Evolutionary conservation across 306 rosid genomes (phyloP).

Genomic region (Inga oerstediana): DNA sequence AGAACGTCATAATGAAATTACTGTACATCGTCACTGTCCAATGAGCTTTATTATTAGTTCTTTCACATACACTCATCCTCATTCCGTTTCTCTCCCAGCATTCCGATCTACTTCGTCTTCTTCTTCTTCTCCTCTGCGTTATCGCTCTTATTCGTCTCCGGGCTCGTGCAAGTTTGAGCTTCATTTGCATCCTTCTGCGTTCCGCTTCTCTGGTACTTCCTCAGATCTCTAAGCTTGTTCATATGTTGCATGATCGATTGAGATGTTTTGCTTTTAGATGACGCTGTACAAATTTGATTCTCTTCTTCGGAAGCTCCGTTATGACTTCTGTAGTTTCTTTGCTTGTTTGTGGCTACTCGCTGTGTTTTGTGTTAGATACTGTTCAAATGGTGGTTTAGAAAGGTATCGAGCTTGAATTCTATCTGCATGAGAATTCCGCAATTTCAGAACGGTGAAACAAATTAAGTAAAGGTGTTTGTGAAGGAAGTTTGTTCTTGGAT

Average conservation of each 20-base stretch:
- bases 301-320: slow-evolving; percentile 6
- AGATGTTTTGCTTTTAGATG: not conserved
- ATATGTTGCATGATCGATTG: not conserved
- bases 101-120: not conserved
- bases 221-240: slow-evolving; percentile 3
- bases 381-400: not conserved
- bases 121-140: not conserved
- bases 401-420: not conserved
- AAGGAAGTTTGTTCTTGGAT: not conserved
- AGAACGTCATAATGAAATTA: not conserved
- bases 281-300: not conserved
- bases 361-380: not conserved
- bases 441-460: not conserved
- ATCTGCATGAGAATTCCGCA: not conserved
- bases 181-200: slow-evolving; percentile 28
- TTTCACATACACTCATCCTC: not conserved
- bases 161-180: not conserved
- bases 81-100: not conserved
- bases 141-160: not conserved
- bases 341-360: not conserved
- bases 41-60: not conserved
- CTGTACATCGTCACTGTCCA: slow-evolving; percentile 3
- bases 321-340: not conserved
- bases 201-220: slow-evolving; percentile 38
- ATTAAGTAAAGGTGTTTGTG: not conserved